These are phyloP conservation scores for Trichosporon coremiiforme DNA, from an alignment of 1,284 basidiomycete species.

Conservation along the genomic window DNA sequence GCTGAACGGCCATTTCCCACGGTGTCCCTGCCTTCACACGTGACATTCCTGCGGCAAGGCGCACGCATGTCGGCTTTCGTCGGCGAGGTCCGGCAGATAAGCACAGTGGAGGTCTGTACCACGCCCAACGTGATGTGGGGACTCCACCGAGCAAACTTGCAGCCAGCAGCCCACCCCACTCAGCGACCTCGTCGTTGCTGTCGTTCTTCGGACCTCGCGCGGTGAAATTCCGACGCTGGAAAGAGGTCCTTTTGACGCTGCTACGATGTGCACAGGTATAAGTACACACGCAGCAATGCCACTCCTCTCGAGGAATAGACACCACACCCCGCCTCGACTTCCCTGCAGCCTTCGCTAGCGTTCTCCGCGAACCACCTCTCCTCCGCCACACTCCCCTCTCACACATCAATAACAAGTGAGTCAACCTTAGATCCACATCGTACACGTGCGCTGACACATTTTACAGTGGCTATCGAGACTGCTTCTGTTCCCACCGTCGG, in stretches of 20 bases:
- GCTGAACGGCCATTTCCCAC: background rate
- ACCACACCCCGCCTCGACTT: background rate
- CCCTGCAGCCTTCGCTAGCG: background rate
- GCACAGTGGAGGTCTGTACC: background rate
- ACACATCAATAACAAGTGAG: constrained; percentile 21
- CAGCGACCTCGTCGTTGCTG: constrained; percentile 7
- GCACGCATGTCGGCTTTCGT: constrained; percentile 17
- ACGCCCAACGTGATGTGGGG: constrained; percentile 11
- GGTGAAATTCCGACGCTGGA: constrained; percentile 18
- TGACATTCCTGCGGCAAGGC: background rate
- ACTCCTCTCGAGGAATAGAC: background rate
- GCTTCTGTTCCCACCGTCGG: constrained; percentile 42
- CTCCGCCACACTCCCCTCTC: background rate
- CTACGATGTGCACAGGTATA: constrained; percentile 3
- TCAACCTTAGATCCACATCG: background rate
- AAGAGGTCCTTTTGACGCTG: background rate
- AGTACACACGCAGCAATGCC: background rate
- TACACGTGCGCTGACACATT: constrained; percentile 19
- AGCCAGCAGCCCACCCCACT: background rate
- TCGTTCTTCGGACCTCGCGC: constrained; percentile 17
- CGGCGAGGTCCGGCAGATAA: constrained; percentile 10
- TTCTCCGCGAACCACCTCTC: background rate
- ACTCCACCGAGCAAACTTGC: background rate
- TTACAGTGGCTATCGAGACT: constrained; percentile 23
- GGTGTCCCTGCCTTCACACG: background rate